Base-by-base conservation (phyloP, 345 rosid genomes). In the Salix caprea region DNA sequence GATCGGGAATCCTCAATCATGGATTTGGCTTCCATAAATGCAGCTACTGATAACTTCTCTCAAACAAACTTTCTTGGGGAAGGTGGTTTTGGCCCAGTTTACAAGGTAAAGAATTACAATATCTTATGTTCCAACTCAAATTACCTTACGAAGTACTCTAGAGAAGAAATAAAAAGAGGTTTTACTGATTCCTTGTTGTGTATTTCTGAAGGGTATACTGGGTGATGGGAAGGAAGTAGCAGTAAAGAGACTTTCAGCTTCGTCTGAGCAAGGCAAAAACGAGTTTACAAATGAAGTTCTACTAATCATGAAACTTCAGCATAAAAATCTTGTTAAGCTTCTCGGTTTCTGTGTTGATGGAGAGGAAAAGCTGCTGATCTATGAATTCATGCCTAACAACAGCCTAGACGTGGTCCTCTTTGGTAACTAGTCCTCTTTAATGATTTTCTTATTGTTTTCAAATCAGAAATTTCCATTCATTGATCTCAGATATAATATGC, bases 381-480 rank as follows among this genome's bases (percentile, higher is more conserved):
- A 86, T 42, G 96, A 91, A 75, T 88, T 85, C 72, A 81, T 90
- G 90, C 87, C 91, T 64, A 90, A 90, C 74, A 62, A 70, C 67
- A 84, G 87, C 82, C 87, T 86, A 7, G 87, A 90, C 71, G 40
- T 15, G 5, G 6, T 80, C 65, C 82, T 90, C 16, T 85, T 82
- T 60, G 88, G 94, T 91, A 44, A 44, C 16, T 64, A 83, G 19
- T 42, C 44, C 23, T 9, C 62, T 56, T 56, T n/a, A 56, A 56
- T 56, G 0, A 56, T 12, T 56, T n/a, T 1, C 62, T 44, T 44
- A 44, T 2, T 44, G 48, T 44, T 44, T 44, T 40, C 3, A 40
- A 9, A 40, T 40, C 48, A 12, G 16, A 44, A 44, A 44, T 44
- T 44, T 44, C 26, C 62, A 8, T 23, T 56, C 62, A n/a, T 56